Conservation (phyloP, 106 monocot species). For the Amphibolis antarctica region DNA sequence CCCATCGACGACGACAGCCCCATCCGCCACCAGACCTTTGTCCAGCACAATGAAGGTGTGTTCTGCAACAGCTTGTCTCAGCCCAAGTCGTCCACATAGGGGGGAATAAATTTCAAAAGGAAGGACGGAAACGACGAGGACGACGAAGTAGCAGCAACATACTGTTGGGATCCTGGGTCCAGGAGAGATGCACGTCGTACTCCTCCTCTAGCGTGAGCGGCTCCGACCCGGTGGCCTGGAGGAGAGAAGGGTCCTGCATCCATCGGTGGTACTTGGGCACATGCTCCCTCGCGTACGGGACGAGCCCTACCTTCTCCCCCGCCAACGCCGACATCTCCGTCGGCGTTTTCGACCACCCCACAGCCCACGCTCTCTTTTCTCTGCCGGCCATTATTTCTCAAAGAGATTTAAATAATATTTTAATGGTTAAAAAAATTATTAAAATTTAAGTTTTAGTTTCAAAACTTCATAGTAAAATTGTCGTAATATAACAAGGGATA, state of each 20-base stretch:
- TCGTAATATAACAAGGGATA: too few relatives aligned
- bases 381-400: too few relatives aligned
- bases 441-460: too few relatives aligned
- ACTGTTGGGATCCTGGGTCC: conserved; percentile 57
- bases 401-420: too few relatives aligned
- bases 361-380: too few relatives aligned
- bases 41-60: conserved; percentile 69
- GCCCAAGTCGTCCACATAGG: background rate
- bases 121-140: background rate
- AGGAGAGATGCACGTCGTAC: conserved; percentile 63
- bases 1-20: conserved; percentile 15
- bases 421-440: too few relatives aligned
- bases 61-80: conserved; percentile 23
- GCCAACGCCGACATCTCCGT: conserved; percentile 14
- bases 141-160: conserved; percentile 1
- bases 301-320: conserved; percentile 70
- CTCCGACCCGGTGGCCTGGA: conserved; percentile 81
- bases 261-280: conserved; percentile 79
- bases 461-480: too few relatives aligned
- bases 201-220: conserved; percentile 67
- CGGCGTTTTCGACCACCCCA: too few relatives aligned
- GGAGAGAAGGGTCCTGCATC: conserved; percentile 87
- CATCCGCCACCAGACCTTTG: conserved; percentile 34
- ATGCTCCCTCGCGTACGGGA: conserved; percentile 90
- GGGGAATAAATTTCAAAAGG: background rate